Conservation (phyloP, 495 filamentous ascomycete species). For the Delitschia confertaspora region DNA sequence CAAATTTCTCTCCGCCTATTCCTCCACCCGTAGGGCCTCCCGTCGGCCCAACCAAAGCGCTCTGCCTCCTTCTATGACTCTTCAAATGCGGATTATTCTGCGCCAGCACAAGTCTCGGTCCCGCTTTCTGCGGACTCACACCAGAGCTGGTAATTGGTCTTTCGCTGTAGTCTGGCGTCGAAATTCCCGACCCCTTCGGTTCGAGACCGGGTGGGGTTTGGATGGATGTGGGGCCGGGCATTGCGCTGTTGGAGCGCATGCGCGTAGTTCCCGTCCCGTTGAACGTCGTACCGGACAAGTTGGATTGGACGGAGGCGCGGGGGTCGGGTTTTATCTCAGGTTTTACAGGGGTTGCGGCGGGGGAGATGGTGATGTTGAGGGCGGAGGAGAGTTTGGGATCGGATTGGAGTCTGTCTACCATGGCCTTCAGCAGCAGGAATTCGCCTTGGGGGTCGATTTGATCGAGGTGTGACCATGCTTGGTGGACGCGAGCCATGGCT, state of each 20-base stretch:
- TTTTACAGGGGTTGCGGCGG: conserved; percentile 17
- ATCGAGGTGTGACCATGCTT: conserved; percentile 78
- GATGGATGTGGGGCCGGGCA: neutral
- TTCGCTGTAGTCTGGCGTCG: neutral
- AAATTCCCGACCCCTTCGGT: conserved; percentile 1
- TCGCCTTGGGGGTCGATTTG: conserved; percentile 84
- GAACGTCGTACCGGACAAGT: conserved; percentile 14
- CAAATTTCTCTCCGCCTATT: conserved; percentile 24
- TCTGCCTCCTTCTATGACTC: conserved; percentile 57
- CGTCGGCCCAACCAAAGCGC: conserved; percentile 46
- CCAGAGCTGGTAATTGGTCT: conserved; percentile 4
- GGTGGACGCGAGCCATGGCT: conserved; percentile 66
- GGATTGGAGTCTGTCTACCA: conserved; percentile 51
- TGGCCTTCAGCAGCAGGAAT: conserved; percentile 66
- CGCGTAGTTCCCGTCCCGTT: conserved; percentile 20
- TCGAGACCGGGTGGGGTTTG: conserved; percentile 3
- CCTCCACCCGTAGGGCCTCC: no score
- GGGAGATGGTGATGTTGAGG: conserved; percentile 27
- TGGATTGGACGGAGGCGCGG: conserved; percentile 5
- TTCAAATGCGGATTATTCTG: conserved; percentile 80
- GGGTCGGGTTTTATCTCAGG: conserved; percentile 7
- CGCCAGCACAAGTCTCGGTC: conserved; percentile 62
- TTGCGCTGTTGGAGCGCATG: conserved; percentile 13
- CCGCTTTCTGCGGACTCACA: conserved; percentile 24
- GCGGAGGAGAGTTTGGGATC: conserved; percentile 33